Evolutionary conservation across 495 filamentous ascomycete species (phyloP).

Genomic region (Cercophora sp.): DNA sequence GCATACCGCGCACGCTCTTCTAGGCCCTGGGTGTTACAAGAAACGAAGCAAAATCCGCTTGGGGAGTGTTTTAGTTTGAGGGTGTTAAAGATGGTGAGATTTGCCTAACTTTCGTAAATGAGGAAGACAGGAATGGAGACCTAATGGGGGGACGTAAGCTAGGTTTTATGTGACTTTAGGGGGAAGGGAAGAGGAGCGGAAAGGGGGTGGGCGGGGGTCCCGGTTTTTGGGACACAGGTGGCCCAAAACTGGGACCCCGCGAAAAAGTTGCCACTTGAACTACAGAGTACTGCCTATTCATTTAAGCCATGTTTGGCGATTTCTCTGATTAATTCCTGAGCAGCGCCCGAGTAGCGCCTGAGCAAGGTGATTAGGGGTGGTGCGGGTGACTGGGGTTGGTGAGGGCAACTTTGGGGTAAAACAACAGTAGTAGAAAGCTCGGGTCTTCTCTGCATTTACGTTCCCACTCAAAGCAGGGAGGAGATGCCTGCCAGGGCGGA

Average conservation of each 20-base stretch:
- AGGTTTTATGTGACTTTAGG: constrained; percentile 3
- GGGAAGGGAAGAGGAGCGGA: constrained; percentile 2
- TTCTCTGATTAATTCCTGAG: constrained; percentile 5
- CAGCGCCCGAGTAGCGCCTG: background rate
- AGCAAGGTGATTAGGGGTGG: constrained; percentile 2
- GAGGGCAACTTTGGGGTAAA: constrained; percentile 4
- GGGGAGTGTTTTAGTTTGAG: background rate
- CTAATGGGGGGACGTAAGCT: constrained; percentile 3
- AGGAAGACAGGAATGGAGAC: constrained; percentile 2
- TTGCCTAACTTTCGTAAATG: constrained; percentile 2
- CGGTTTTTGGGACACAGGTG: constrained; percentile 5
- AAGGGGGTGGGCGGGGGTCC: background rate
- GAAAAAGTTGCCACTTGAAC: constrained; percentile 6
- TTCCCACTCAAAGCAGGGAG: no score
- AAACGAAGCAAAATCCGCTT: no score
- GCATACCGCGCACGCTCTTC: no score
- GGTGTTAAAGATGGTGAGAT: background rate
- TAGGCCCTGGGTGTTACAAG: no score
- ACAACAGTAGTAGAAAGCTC: no score
- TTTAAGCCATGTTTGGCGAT: constrained; percentile 1
- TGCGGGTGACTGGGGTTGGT: background rate
- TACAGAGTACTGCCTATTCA: constrained; percentile 2
- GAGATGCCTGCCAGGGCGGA: no score
- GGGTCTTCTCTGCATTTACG: no score
- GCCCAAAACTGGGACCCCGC: constrained; percentile 2